Evolutionary conservation across 1,139 yeast species (phyloP).

Genomic region (Blastobotrys persicus): DNA sequence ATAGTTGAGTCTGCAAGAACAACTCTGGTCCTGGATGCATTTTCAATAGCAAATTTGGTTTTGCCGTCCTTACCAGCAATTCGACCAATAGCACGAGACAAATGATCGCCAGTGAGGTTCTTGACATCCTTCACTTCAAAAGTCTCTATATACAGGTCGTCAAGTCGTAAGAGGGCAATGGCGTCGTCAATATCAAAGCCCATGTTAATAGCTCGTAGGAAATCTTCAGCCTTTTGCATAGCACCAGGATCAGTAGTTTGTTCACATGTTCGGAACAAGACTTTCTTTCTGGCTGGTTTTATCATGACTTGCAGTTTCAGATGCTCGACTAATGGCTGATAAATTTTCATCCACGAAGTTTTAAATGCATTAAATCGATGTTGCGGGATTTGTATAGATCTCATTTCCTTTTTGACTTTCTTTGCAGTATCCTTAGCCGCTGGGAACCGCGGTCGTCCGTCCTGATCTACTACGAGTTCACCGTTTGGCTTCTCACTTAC

Average conservation of each 20-base stretch:
- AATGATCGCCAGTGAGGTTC: conserved; percentile 91
- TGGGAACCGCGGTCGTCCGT: conserved; percentile 85
- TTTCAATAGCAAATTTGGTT: conserved; percentile 96
- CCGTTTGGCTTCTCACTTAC: conserved; percentile 29
- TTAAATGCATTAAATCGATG: conserved; percentile 94
- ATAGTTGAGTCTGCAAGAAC: conserved; percentile 95
- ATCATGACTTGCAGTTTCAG: conserved; percentile 92
- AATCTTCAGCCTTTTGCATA: conserved; percentile 95
- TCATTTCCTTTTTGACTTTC: conserved; percentile 74
- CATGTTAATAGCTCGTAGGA: conserved; percentile 86
- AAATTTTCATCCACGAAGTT: conserved; percentile 82
- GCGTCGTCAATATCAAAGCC: conserved; percentile 98
- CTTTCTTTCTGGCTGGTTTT: conserved; percentile 68
- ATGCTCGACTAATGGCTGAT: conserved; percentile 94
- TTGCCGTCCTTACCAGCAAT: conserved; percentile 99
- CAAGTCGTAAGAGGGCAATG: conserved; percentile 87
- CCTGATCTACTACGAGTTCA: conserved; percentile 65
- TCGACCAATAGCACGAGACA: conserved; percentile 98
- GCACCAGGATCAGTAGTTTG: conserved; percentile 90
- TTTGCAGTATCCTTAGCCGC: conserved; percentile 66
- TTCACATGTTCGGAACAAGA: conserved; percentile 80
- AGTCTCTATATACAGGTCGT: conserved; percentile 93
- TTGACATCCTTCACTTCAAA: conserved; percentile 96
- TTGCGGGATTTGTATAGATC: conserved; percentile 93
- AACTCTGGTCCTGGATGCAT: conserved; percentile 96